Evolutionary conservation across 1,284 basidiomycete genomes (phyloP).

Genomic region (Rhodotorula sp.): DNA sequence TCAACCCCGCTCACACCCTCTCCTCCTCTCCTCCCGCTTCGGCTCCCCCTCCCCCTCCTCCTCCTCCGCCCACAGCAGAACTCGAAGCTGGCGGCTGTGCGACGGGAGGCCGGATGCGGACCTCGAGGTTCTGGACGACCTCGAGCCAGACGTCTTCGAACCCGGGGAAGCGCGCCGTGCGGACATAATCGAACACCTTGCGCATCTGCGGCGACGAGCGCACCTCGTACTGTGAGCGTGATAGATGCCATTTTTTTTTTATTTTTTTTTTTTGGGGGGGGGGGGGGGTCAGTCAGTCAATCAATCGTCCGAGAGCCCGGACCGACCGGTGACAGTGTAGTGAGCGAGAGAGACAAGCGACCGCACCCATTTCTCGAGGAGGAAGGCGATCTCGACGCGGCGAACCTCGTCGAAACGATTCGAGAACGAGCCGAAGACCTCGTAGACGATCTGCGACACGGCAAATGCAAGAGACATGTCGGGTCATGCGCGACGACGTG

Average conservation of each 20-base stretch:
- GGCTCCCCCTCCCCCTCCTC: no score
- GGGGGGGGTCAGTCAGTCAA: no score
- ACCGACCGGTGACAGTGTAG: no score
- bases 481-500: no score
- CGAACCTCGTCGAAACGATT: conserved; percentile 40
- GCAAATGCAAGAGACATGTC: no score
- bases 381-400: conserved; percentile 38
- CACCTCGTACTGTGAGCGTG: conserved; percentile 25
- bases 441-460: conserved; percentile 41
- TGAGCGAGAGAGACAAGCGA: no score
- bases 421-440: conserved; percentile 41
- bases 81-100: background rate
- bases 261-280: no score
- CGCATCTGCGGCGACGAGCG: conserved; percentile 22
- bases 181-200: conserved; percentile 29
- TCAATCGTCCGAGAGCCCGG: no score
- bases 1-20: no score
- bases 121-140: conserved; percentile 26
- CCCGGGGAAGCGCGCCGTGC: conserved; percentile 28
- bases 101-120: background rate
- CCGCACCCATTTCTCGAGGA: conserved; percentile 39
- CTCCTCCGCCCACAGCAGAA: no score
- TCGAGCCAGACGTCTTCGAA: conserved; percentile 35
- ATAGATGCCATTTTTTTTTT: background rate
- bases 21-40: no score